Evolutionary conservation across 345 rosid genomes (phyloP), one percentile per base, ranked within the genome.

Genomic region (Eutrema heterophyllum): DNA sequence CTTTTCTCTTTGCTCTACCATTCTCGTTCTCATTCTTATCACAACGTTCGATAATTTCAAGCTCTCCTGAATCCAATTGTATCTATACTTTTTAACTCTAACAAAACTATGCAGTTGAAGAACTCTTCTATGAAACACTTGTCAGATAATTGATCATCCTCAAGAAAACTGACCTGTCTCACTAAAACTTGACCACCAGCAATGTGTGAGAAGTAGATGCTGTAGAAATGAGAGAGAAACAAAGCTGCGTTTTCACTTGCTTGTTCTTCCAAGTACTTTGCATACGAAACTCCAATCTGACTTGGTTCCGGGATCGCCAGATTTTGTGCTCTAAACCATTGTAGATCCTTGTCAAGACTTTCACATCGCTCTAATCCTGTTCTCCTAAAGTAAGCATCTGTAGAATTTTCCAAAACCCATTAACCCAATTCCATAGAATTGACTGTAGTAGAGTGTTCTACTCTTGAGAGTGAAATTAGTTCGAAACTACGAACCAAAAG

Each of bases 161-260:
- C 35, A 18, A 58, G 71, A 60, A 55, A 66, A 52, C 67, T 41
- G 46, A 94, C 98, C 95, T 85, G 80, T 73, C 76, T 89, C 51
- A 63, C 78, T 3, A 94, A 86, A 73, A 88, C 97, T 77, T 87
- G 92, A 77, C 97, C 93, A 26, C 93, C 97, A 9, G 90, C 92
- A 71, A 89, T 84, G 66, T 94, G 98, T 0, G 97, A 88, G 73
- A 94, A 94, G 77, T 91, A 91, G 64, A 94, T 86, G 71, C 81
- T 94, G 85, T 91, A 94, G 81, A 87, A 91, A 85, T 94, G 96
- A 79, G 85, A 78, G 27, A 94, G 86, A 80, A 91, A 91, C 81
- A 85, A 69, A 3, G 97, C 91, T 46, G 96, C 88, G 74, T 82
- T 91, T 80, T 66, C 81, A 68, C 79, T 82, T 8, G 95, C 95